These are phyloP conservation scores for Torulaspora gathmanii DNA, from an alignment of 805 yeast species.

Conservation along the genomic window DNA sequence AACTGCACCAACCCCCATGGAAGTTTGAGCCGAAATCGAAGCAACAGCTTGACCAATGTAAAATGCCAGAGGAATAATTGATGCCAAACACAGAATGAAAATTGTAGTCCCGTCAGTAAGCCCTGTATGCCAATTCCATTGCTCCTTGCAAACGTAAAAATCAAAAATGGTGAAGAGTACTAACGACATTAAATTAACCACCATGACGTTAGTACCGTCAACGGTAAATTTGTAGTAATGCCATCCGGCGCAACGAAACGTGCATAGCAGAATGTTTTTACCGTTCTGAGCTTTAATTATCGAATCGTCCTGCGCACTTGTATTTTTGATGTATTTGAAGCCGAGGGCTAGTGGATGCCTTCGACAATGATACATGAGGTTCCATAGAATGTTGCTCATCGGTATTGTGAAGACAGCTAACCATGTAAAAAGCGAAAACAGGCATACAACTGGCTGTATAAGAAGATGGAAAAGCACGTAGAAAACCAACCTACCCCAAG, in stretches of 20 bases:
- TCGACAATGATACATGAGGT: slow-evolving; percentile 70
- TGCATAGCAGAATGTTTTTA: slow-evolving; percentile 69
- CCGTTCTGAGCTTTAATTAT: slow-evolving; percentile 29
- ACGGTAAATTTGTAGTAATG: slow-evolving; percentile 95
- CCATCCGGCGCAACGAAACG: slow-evolving; percentile 86
- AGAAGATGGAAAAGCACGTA: slow-evolving; percentile 64
- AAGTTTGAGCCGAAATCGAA: slow-evolving; percentile 94
- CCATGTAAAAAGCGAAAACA: slow-evolving; percentile 67
- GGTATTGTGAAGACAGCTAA: slow-evolving; percentile 84
- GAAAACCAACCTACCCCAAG: slow-evolving; percentile 71
- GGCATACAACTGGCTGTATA: slow-evolving; percentile 59
- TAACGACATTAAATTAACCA: slow-evolving; percentile 74
- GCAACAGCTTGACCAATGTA: slow-evolving; percentile 99
- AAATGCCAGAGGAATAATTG: slow-evolving; percentile 91
- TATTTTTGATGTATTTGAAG: slow-evolving; percentile 53
- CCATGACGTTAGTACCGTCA: slow-evolving; percentile 91
- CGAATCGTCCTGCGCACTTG: slow-evolving; percentile 18
- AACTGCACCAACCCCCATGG: slow-evolving; percentile 98
- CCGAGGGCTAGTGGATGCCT: slow-evolving; percentile 88
- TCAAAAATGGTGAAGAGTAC: slow-evolving; percentile 82
- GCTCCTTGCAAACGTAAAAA: slow-evolving; percentile 56
- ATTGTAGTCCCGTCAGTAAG: slow-evolving; percentile 58
- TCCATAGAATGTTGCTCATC: slow-evolving; percentile 74
- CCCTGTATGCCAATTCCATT: slow-evolving; percentile 32
- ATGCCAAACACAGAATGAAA: slow-evolving; percentile 70